Conservation (phyloP, 257 asterid species). For the Fraxinus excelsior region DNA sequence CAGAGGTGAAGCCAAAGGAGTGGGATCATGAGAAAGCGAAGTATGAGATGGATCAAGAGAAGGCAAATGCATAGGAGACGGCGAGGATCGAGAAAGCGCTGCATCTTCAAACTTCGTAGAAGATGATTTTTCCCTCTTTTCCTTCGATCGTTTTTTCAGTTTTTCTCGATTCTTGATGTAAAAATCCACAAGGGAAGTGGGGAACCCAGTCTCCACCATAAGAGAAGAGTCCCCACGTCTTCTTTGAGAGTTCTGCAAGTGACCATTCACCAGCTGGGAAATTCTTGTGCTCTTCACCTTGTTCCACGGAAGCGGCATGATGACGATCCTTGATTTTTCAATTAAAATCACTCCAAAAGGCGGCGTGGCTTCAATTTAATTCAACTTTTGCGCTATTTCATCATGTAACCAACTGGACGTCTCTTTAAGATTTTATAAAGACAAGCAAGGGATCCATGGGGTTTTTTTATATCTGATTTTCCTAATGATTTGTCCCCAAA, state of each 20-base stretch:
- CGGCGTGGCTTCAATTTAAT: neutral
- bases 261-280: conserved; percentile 66
- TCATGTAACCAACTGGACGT: neutral
- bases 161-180: conserved; percentile 73
- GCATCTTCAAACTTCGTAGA: conserved; percentile 3
- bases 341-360: neutral
- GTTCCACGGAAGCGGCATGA: conserved; percentile 77
- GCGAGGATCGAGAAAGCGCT: conserved; percentile 14
- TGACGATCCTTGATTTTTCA: neutral
- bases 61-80: conserved; percentile 17
- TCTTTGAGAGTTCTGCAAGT: conserved; percentile 52
- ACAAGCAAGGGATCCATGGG: neutral
- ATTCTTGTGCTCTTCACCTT: conserved; percentile 51
- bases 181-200: conserved; percentile 79
- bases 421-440: neutral
- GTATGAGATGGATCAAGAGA: conserved; percentile 11
- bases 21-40: neutral
- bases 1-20: neutral
- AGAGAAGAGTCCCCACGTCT: conserved; percentile 67
- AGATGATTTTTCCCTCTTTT: conserved; percentile 29
- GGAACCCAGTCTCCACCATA: conserved; percentile 83
- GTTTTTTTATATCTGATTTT: neutral
- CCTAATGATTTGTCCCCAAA: neutral
- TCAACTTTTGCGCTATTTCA: neutral
- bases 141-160: conserved; percentile 46